Evolutionary conservation across 2,329 filamentous ascomycete species (phyloP).

Genomic region (Teratosphaeria pseudoeucalypti): DNA sequence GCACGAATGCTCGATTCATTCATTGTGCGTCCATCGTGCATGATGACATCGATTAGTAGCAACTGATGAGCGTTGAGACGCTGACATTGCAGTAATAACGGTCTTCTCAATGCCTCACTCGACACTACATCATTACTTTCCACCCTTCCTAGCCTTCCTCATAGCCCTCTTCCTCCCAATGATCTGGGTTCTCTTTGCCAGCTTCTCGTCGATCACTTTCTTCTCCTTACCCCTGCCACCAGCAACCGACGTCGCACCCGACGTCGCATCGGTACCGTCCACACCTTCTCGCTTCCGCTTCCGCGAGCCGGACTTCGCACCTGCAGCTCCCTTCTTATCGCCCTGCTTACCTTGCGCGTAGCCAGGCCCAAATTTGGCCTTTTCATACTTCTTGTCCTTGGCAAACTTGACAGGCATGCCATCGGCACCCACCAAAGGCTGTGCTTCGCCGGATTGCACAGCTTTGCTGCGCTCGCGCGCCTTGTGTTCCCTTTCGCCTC

Average conservation of each 20-base stretch:
- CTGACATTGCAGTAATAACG: too few relatives aligned
- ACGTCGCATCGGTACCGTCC: constrained; percentile 8
- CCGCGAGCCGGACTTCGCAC: constrained; percentile 18
- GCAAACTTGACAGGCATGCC: not conserved
- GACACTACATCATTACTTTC: constrained; percentile 1
- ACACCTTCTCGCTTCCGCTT: constrained; percentile 31
- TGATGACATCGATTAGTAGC: too few relatives aligned
- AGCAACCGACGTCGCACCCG: not conserved
- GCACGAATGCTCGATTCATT: too few relatives aligned
- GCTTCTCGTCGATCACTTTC: constrained; percentile 37
- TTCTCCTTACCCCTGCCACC: constrained; percentile 28
- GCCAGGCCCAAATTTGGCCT: not conserved
- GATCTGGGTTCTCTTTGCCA: constrained; percentile 60
- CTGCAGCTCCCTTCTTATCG: constrained; percentile 4
- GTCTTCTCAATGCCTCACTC: not conserved
- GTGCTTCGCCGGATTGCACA: constrained; percentile 6
- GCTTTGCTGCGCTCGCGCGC: constrained; percentile 35
- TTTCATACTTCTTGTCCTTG: constrained; percentile 8
- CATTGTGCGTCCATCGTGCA: too few relatives aligned
- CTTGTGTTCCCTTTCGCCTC: constrained; percentile 54
- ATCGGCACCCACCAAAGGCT: not conserved
- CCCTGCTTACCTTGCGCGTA: constrained; percentile 6
- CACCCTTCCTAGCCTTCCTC: constrained; percentile 34
- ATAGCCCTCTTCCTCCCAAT: constrained; percentile 76
- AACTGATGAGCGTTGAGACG: too few relatives aligned